Evolutionary conservation across 2,329 filamentous ascomycete genomes (phyloP).

Genomic region (Pseudogymnoascus sp.): DNA sequence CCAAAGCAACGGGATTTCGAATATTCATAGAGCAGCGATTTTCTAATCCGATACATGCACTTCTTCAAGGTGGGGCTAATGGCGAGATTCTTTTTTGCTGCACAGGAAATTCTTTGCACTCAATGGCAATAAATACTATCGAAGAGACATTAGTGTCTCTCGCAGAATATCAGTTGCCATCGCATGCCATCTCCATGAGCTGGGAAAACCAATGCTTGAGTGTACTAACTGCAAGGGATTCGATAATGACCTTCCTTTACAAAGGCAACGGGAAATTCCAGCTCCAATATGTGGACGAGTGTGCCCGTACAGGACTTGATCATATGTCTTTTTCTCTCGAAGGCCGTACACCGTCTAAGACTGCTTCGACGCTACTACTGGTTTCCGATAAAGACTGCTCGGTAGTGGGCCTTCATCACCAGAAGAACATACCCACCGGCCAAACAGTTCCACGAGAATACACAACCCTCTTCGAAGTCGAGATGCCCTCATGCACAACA

Average conservation of each 20-base stretch:
- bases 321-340: conserved; percentile 15
- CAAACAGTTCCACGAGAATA: conserved; percentile 1
- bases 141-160: conserved; percentile 45
- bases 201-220: conserved; percentile 41
- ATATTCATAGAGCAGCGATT: neutral
- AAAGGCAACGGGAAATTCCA: conserved; percentile 22
- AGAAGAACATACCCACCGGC: neutral
- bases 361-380: conserved; percentile 21
- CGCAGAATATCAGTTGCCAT: conserved; percentile 43
- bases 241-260: conserved; percentile 46
- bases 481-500: conserved; percentile 44
- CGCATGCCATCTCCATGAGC: conserved; percentile 43
- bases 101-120: conserved; percentile 45
- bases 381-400: conserved; percentile 28
- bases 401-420: conserved; percentile 22
- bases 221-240: conserved; percentile 47
- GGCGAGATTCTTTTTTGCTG: conserved; percentile 43
- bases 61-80: neutral
- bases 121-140: conserved; percentile 44
- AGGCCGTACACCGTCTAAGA: neutral
- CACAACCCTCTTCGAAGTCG: conserved; percentile 40
- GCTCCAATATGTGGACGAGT: conserved; percentile 26
- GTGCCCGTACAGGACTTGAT: conserved; percentile 27
- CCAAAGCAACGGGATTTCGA: neutral
- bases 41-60: neutral